Conservation (phyloP, 148 eudicot genomes). For the Arbutus unedo region DNA sequence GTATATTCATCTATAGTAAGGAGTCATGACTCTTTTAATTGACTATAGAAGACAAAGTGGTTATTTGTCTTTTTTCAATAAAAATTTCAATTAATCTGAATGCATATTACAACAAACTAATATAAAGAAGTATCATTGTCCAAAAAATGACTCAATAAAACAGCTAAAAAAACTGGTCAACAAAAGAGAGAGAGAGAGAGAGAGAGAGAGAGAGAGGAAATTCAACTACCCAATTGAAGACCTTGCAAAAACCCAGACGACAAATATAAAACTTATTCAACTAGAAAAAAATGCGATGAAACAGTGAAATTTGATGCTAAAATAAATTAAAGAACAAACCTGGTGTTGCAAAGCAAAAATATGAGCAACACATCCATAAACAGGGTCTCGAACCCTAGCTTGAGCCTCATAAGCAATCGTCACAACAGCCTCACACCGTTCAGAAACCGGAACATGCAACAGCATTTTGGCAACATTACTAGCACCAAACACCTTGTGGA, state of each 20-base stretch:
- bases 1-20: too few species aligned
- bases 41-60: background rate
- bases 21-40: too few species aligned
- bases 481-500: constrained; percentile 93
- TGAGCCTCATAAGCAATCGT: constrained; percentile 92
- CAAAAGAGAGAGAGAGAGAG: background rate
- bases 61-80: background rate
- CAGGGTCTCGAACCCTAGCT: constrained; percentile 75
- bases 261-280: background rate
- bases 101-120: background rate
- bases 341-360: constrained; percentile 90
- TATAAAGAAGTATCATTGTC: background rate
- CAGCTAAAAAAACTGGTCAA: background rate
- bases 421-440: constrained; percentile 76
- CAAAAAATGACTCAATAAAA: background rate
- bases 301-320: background rate
- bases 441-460: constrained; percentile 53
- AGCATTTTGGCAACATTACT: constrained; percentile 75
- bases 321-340: constrained; percentile 27
- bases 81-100: background rate
- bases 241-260: background rate
- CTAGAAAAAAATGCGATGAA: background rate
- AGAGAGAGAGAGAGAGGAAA: background rate
- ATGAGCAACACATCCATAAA: constrained; percentile 90
- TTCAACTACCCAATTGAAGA: background rate